phyloP scores from a whole-genome alignment of 2,329 filamentous ascomycete species.

The Colletotrichum brevisporum region DNA sequence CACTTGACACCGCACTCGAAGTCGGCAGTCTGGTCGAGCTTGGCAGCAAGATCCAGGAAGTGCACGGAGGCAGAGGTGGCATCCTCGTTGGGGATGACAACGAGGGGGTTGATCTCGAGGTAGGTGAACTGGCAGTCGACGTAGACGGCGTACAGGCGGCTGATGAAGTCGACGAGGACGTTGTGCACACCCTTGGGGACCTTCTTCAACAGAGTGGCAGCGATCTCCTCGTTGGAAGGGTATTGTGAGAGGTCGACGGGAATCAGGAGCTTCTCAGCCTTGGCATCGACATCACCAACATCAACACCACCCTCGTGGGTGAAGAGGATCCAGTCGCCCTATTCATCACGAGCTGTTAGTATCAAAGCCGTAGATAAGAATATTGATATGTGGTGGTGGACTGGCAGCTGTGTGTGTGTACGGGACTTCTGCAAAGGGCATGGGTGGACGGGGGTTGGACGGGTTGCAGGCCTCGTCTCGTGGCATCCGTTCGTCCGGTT shows the following conservation, averaged over 20 bases:
- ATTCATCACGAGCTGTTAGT: conserved; percentile 41
- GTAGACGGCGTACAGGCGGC: conserved; percentile 97
- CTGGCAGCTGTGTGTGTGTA: conserved; percentile 21
- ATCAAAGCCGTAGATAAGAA: background rate
- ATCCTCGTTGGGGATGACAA: conserved; percentile 95
- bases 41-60: conserved; percentile 98
- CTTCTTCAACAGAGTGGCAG: conserved; percentile 86
- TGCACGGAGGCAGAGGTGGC: conserved; percentile 94
- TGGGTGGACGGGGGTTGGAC: conserved; percentile 32
- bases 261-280: conserved; percentile 98
- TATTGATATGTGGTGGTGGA: background rate
- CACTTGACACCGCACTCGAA: conserved; percentile 99
- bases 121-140: conserved; percentile 99
- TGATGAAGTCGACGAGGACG: conserved; percentile 99
- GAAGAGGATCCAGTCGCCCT: conserved; percentile 99
- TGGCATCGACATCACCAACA: conserved; percentile 98
- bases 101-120: conserved; percentile 99
- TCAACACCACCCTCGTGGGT: conserved; percentile 99
- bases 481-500: conserved; percentile 57
- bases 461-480: conserved; percentile 46
- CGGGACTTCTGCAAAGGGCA: conserved; percentile 25
- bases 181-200: conserved; percentile 97
- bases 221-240: conserved; percentile 96
- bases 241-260: conserved; percentile 95
- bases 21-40: conserved; percentile 98